Conservation (phyloP, 75 land plant genomes). For the Chamaecyparis obtusa region DNA sequence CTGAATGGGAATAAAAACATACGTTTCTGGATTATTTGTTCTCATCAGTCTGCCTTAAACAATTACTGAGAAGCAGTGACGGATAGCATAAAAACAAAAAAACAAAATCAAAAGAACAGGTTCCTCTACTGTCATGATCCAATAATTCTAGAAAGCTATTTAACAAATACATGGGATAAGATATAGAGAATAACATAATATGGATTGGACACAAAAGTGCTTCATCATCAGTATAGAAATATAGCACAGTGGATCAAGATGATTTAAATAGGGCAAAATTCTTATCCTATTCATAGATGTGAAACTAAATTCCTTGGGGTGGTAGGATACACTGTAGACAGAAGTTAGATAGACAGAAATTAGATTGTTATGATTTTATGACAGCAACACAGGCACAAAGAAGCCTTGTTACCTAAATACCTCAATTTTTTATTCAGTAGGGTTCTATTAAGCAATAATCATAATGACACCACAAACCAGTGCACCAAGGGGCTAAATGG, state of each 20-base stretch:
- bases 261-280: no score
- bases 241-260: no score
- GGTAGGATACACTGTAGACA: neutral
- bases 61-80: no score
- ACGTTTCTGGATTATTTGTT: neutral
- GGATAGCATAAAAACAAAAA: no score
- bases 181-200: no score
- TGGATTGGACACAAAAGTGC: no score
- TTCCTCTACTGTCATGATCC: no score
- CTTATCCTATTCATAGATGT: neutral
- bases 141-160: no score
- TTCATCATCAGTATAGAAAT: no score
- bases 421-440: neutral
- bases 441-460: neutral
- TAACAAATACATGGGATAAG: no score
- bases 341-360: neutral
- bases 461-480: neutral
- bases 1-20: neutral
- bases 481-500: no score
- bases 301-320: neutral
- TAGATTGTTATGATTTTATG: neutral
- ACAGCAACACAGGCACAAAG: neutral
- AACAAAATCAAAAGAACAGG: no score
- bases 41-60: neutral
- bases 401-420: neutral